phyloP scores from a whole-genome alignment of 129 eudicot genomes.

The Erigeron canadensis region DNA sequence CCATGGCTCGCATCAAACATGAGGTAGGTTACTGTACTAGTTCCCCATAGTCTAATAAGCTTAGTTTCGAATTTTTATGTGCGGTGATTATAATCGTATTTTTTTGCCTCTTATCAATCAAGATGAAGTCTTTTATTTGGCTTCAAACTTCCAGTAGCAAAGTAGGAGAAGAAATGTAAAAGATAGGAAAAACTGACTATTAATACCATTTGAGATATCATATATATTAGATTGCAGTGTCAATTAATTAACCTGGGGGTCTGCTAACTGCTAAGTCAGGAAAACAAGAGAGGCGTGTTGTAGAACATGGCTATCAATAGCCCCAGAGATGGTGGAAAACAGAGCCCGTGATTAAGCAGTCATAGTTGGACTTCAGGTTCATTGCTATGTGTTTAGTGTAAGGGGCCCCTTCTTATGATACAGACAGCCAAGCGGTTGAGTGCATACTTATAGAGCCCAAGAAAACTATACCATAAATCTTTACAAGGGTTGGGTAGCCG shows the following conservation, averaged over 20 bases:
- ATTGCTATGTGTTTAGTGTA: conserved; percentile 81
- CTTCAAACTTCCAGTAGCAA: conserved; percentile 78
- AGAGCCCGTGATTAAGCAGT: conserved; percentile 92
- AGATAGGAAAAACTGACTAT: no score
- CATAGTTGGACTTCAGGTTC: conserved; percentile 94
- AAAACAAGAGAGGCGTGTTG: conserved; percentile 89
- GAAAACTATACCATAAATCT: conserved; percentile 4
- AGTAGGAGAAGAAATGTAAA: no score
- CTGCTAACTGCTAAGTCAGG: conserved; percentile 60
- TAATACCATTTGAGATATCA: neutral
- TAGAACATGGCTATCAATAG: conserved; percentile 85
- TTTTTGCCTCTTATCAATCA: conserved; percentile 13
- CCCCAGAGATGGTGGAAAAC: conserved; percentile 98
- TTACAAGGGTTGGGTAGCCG: neutral
- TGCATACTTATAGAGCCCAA: conserved; percentile 69
- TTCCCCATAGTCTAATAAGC: neutral
- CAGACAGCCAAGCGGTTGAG: conserved; percentile 61
- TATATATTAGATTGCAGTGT: conserved; percentile 45
- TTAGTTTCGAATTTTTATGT: neutral
- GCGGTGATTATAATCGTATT: neutral
- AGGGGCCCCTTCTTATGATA: conserved; percentile 92
- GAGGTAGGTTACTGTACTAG: conserved; percentile 43
- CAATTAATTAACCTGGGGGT: conserved; percentile 97
- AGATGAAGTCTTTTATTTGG: conserved; percentile 91
- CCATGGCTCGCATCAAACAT: conserved; percentile 65